These are phyloP conservation scores for Aspergillus conjunctus DNA, from an alignment of 495 filamentous ascomycete species.

Conservation along the genomic window DNA sequence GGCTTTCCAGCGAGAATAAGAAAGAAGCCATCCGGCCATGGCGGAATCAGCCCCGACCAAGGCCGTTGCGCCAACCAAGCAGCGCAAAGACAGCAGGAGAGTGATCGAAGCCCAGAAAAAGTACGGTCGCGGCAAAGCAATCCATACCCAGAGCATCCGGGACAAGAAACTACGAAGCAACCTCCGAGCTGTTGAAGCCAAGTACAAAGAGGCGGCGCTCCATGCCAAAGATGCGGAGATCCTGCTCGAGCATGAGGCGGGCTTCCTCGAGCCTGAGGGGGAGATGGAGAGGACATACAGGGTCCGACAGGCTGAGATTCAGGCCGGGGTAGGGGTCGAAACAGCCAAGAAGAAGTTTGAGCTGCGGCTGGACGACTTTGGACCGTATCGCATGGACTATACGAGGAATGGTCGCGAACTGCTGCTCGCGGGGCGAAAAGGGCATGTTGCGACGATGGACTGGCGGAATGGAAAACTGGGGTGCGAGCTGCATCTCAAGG, in stretches of 20 bases:
- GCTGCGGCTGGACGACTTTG: slow-evolving; percentile 76
- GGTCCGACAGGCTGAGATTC: slow-evolving; percentile 86
- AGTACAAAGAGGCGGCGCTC: slow-evolving; percentile 76
- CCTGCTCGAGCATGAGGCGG: slow-evolving; percentile 80
- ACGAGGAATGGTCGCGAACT: slow-evolving; percentile 84
- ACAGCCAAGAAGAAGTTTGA: slow-evolving; percentile 92
- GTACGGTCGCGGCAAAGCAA: slow-evolving; percentile 82
- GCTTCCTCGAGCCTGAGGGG: slow-evolving; percentile 84
- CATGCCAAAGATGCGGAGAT: slow-evolving; percentile 95
- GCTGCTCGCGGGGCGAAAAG: slow-evolving; percentile 84
- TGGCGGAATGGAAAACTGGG: slow-evolving; percentile 90
- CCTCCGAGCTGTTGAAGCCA: slow-evolving; percentile 73
- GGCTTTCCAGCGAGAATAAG: background rate
- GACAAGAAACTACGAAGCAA: slow-evolving; percentile 91
- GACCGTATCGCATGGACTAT: slow-evolving; percentile 86
- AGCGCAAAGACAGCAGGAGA: slow-evolving; percentile 44
- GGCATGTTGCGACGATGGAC: slow-evolving; percentile 95
- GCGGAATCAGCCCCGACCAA: slow-evolving; percentile 35
- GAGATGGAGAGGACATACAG: slow-evolving; percentile 91
- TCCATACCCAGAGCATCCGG: slow-evolving; percentile 57
- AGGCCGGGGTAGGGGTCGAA: slow-evolving; percentile 69
- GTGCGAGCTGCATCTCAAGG: slow-evolving; percentile 85
- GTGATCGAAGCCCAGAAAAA: slow-evolving; percentile 65
- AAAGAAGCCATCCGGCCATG: slow-evolving; percentile 14
- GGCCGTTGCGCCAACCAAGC: slow-evolving; percentile 36